Conservation (phyloP, 2,329 filamentous ascomycete genomes). For the Mariannaea elegans region DNA sequence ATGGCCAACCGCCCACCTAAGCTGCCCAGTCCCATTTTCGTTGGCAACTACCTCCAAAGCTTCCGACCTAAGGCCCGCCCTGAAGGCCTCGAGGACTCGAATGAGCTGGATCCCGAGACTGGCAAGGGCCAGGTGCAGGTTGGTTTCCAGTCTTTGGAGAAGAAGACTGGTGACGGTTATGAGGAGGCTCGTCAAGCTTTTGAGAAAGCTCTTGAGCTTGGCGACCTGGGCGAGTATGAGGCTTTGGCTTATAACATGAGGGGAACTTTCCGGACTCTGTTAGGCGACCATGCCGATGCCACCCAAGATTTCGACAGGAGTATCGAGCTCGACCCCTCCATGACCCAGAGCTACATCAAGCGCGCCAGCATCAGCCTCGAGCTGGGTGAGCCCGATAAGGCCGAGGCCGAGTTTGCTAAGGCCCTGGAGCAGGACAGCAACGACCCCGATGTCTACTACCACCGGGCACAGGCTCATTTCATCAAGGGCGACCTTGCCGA, state of each 20-base stretch:
- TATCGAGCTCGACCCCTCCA: slow-evolving; percentile 84
- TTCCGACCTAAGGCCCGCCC: slow-evolving; percentile 88
- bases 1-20: slow-evolving; percentile 85
- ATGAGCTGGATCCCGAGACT: slow-evolving; percentile 78
- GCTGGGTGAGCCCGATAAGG: slow-evolving; percentile 86
- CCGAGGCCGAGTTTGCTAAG: slow-evolving; percentile 85
- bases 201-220: slow-evolving; percentile 85
- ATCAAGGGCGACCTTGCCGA: slow-evolving; percentile 94
- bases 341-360: slow-evolving; percentile 99
- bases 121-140: slow-evolving; percentile 88
- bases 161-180: slow-evolving; percentile 91
- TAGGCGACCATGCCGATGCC: slow-evolving; percentile 85
- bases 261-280: slow-evolving; percentile 93
- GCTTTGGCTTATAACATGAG: slow-evolving; percentile 96
- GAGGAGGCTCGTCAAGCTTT: slow-evolving; percentile 88
- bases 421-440: slow-evolving; percentile 85
- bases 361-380: slow-evolving; percentile 98
- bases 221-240: slow-evolving; percentile 82
- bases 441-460: slow-evolving; percentile 98
- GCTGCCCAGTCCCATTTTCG: slow-evolving; percentile 94
- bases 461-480: slow-evolving; percentile 97
- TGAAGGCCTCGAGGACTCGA: slow-evolving; percentile 80
- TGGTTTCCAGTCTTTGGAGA: slow-evolving; percentile 81
- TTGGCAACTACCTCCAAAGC: slow-evolving; percentile 98
- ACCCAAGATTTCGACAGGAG: slow-evolving; percentile 90